Evolutionary conservation across 2,329 filamentous ascomycete genomes (phyloP).

Genomic region (Zalaria obscura): DNA sequence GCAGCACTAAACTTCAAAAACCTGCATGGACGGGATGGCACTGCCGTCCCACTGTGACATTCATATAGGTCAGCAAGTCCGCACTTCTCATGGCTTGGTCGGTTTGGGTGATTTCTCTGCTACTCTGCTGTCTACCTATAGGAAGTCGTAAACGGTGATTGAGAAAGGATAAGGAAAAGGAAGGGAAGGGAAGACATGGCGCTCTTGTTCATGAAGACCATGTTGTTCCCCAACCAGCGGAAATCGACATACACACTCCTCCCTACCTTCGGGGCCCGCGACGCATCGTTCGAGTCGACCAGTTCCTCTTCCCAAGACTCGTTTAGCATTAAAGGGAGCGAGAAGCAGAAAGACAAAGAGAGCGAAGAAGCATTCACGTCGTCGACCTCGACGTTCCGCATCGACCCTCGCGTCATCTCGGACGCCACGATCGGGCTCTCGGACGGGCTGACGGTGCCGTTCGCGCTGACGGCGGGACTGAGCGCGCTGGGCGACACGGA

Average conservation of each 20-base stretch:
- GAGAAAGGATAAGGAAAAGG: no score
- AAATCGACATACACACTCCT: not conserved
- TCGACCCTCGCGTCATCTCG: conserved; percentile 28
- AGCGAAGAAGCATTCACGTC: conserved; percentile 1
- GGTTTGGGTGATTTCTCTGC: no score
- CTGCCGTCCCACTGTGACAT: no score
- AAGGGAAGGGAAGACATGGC: not conserved
- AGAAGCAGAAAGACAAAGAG: not conserved
- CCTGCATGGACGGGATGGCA: no score
- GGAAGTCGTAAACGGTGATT: no score
- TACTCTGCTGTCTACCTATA: no score
- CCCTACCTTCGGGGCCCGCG: not conserved
- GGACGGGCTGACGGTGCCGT: conserved; percentile 29
- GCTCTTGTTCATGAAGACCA: not conserved
- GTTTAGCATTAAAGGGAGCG: not conserved
- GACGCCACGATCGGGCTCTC: conserved; percentile 28
- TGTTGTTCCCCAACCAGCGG: not conserved
- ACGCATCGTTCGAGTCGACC: not conserved
- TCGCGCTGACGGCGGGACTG: conserved; percentile 27
- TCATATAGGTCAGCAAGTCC: no score
- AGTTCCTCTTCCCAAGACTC: not conserved
- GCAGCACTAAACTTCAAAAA: no score
- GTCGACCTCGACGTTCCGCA: conserved; percentile 1
- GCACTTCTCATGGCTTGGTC: no score
- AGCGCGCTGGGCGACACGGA: conserved; percentile 23